Conservation (phyloP, 805 yeast species). For the Candida yuanshanica region DNA sequence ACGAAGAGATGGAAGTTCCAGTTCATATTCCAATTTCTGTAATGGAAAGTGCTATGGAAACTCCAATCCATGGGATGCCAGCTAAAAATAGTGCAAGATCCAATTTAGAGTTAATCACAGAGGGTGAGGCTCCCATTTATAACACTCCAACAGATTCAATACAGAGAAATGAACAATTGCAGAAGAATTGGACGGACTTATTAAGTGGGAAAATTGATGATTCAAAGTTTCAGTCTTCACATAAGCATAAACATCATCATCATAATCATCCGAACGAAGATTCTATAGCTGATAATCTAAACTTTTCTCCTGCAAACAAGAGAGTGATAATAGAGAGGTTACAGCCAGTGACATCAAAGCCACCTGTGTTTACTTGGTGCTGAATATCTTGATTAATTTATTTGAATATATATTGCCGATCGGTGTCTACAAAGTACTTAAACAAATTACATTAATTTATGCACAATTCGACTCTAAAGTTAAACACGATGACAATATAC, state of each 20-base stretch:
- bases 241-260: neutral
- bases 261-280: conserved; percentile 3
- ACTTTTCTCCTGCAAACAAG: conserved; percentile 16
- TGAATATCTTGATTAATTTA: conserved; percentile 18
- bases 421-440: too few relatives aligned
- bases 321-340: conserved; percentile 56
- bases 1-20: conserved; percentile 58
- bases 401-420: too few relatives aligned
- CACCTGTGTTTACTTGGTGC: conserved; percentile 70
- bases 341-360: conserved; percentile 46
- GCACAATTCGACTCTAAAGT: too few relatives aligned
- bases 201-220: conserved; percentile 27
- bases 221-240: conserved; percentile 12
- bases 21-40: conserved; percentile 31
- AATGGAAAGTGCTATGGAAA: conserved; percentile 39
- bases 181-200: conserved; percentile 26
- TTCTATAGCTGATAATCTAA: conserved; percentile 10
- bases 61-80: conserved; percentile 23
- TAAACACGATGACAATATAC: too few relatives aligned
- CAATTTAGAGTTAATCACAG: neutral
- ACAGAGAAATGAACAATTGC: conserved; percentile 16
- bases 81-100: neutral
- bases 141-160: neutral
- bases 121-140: neutral
- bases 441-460: too few relatives aligned